Percentiles rank a stretch among this genome's conserved stretches.
These are phyloP conservation scores for Volvariella volvacea DNA, from an alignment of 1,284 basidiomycete species.

Conservation along the genomic window DNA sequence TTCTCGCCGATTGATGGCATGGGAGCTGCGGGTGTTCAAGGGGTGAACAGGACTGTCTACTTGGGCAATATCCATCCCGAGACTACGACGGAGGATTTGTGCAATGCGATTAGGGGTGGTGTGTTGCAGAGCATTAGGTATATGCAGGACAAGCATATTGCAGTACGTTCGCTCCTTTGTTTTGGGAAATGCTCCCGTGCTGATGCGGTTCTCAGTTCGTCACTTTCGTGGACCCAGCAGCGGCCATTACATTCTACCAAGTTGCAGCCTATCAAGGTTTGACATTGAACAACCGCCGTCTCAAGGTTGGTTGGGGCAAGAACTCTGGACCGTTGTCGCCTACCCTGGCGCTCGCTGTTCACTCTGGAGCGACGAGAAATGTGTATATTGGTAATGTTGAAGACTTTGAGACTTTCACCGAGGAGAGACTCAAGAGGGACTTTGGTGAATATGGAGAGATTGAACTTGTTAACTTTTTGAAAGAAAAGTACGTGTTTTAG, in stretches of 20 bases:
- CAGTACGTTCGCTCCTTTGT: slow-evolving; percentile 43
- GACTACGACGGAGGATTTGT: slow-evolving; percentile 86
- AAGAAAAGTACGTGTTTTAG: slow-evolving; percentile 68
- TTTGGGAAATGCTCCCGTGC: slow-evolving; percentile 6
- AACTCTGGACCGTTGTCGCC: slow-evolving; percentile 81
- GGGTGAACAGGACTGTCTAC: slow-evolving; percentile 85
- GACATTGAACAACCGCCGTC: slow-evolving; percentile 82
- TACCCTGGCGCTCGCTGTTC: slow-evolving; percentile 78
- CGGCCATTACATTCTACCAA: slow-evolving; percentile 89
- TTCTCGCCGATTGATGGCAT: slow-evolving; percentile 45
- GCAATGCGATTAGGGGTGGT: slow-evolving; percentile 90
- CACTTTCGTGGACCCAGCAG: slow-evolving; percentile 84
- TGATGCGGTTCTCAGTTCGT: slow-evolving; percentile 55
- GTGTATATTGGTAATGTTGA: slow-evolving; percentile 93
- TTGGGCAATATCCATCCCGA: slow-evolving; percentile 93
- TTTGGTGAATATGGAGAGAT: slow-evolving; percentile 93
- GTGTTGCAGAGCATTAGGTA: slow-evolving; percentile 87
- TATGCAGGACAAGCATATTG: slow-evolving; percentile 92
- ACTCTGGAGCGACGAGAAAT: slow-evolving; percentile 87
- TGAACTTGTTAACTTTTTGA: slow-evolving; percentile 91
- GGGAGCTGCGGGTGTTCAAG: slow-evolving; percentile 28
- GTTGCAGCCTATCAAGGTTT: slow-evolving; percentile 83
- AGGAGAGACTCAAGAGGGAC: slow-evolving; percentile 82
- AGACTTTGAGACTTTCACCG: slow-evolving; percentile 83
- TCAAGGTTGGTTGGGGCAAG: slow-evolving; percentile 96